Evolutionary conservation across 768 basidiomycete species (phyloP), one percentile per base, ranked within the genome.

Genomic region (Cyclocybe aegerita): DNA sequence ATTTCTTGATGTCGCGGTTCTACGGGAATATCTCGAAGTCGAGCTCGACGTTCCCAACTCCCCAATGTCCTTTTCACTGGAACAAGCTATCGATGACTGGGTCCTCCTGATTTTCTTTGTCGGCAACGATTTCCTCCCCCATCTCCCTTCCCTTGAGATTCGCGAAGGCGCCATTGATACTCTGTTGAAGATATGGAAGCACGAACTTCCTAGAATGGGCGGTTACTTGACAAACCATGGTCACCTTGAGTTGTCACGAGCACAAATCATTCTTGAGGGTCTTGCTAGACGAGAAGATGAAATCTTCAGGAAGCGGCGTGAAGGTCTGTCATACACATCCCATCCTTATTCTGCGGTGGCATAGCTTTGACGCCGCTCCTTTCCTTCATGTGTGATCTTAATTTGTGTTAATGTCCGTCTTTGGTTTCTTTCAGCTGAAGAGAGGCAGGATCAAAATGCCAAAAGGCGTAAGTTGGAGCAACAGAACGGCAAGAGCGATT

Each of bases 91-190:
- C 70, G 97, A 99, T 80, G 97, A 99, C 70, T 99, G 97, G 97
- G 93, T 99, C 60, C 85, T 99, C 64, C 83, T 99, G 63, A 98
- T 98, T 60, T 99, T 99, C 85, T 98, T 99, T 71, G 97, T 99
- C 67, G 97, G 97, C 60, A 99, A 99, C 75, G 93, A 98, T 77
- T 95, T 99, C 81, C 80, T 99, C 61, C 97, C 97, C 15, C 97
- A 99, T 74, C 79, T 99, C 50, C 97, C 97, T 17, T 93, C 90
- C 52, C 83, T 99, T 78, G 97, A 99, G 77, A 99, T 99, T 66
- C 84, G 97, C 62, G 96, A 99, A 76, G 97, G 97, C 55, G 97
- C 96, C 30, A 98, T 99, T 75, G 97, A 98, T 76, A 97, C 90
- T 50, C 75, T 99, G 54, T 73, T 99, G 65, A 88, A 81, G 70